Evolutionary conservation across 2,329 filamentous ascomycete species (phyloP).

Genomic region (Epichloe coenophiala): DNA sequence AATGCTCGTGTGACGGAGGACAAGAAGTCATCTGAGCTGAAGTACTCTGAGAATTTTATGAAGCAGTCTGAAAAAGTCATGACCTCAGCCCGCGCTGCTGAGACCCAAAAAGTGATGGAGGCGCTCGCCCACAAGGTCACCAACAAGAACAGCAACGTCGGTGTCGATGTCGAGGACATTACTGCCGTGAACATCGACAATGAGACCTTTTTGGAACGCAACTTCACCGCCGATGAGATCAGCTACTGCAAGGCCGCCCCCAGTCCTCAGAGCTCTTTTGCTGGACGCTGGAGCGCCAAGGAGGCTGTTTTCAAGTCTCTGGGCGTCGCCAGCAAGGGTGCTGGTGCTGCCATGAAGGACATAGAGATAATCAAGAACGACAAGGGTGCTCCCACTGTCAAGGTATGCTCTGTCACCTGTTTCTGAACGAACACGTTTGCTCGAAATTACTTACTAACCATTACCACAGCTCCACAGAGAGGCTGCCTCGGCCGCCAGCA

Average conservation of each 20-base stretch:
- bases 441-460: conserved; percentile 21
- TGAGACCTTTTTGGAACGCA: conserved; percentile 84
- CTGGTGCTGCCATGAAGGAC: conserved; percentile 78
- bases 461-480: conserved; percentile 63
- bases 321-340: conserved; percentile 74
- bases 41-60: conserved; percentile 56
- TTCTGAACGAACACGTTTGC: background rate
- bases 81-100: conserved; percentile 36
- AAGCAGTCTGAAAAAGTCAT: conserved; percentile 47
- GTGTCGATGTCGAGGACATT: conserved; percentile 88
- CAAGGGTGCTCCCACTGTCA: conserved; percentile 70
- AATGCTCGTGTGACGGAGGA: conserved; percentile 73
- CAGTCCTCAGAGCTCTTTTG: conserved; percentile 78
- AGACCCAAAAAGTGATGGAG: conserved; percentile 64
- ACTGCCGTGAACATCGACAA: conserved; percentile 83
- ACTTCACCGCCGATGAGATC: conserved; percentile 79
- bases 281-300: conserved; percentile 93
- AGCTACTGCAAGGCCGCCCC: conserved; percentile 73
- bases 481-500: conserved; percentile 69
- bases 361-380: conserved; percentile 83
- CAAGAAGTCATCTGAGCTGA: conserved; percentile 73
- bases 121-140: conserved; percentile 52
- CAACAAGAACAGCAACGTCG: conserved; percentile 58
- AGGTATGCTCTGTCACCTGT: conserved; percentile 43
- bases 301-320: conserved; percentile 98